Evolutionary conservation across 75 land plant genomes (phyloP).

Genomic region (Azolla pinnata): DNA sequence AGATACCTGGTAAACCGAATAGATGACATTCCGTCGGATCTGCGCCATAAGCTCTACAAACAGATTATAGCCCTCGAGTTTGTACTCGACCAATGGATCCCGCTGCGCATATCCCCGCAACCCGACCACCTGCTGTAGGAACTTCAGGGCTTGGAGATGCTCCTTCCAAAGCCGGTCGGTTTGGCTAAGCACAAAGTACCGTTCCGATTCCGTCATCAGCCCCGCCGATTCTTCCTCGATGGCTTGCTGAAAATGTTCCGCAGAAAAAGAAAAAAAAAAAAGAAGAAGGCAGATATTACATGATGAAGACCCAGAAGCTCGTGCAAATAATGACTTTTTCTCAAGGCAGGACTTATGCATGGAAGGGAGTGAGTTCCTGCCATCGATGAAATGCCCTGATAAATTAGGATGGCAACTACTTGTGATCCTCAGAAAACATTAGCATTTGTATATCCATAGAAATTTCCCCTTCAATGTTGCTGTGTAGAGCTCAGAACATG

Average conservation of each 20-base stretch:
- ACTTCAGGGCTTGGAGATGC: slow-evolving; percentile 93
- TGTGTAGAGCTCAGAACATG: too few relatives aligned
- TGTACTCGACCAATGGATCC: slow-evolving; percentile 99
- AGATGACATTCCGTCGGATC: slow-evolving; percentile 85
- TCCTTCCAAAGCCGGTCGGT: slow-evolving; percentile 97
- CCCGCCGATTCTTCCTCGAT: slow-evolving; percentile 90
- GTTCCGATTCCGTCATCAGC: slow-evolving; percentile 95
- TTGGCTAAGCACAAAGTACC: slow-evolving; percentile 76
- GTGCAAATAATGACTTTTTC: too few relatives aligned
- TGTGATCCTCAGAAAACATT: too few relatives aligned
- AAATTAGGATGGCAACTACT: too few relatives aligned
- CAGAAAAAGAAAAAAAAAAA: too few relatives aligned
- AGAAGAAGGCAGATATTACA: too few relatives aligned
- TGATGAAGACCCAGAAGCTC: too few relatives aligned
- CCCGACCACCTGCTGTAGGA: slow-evolving; percentile 96
- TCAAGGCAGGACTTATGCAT: too few relatives aligned
- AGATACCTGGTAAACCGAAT: slow-evolving; percentile 87
- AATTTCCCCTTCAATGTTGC: too few relatives aligned
- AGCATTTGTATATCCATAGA: too few relatives aligned
- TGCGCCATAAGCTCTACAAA: slow-evolving; percentile 99
- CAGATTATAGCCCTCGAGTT: slow-evolving; percentile 95
- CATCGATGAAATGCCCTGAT: too few relatives aligned
- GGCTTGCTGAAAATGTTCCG: slow-evolving; percentile 46
- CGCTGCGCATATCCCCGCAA: slow-evolving; percentile 97
- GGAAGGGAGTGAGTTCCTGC: too few relatives aligned